These are phyloP conservation scores for Colletotrichum musae DNA, from an alignment of 2,329 filamentous ascomycete species.

Conservation along the genomic window DNA sequence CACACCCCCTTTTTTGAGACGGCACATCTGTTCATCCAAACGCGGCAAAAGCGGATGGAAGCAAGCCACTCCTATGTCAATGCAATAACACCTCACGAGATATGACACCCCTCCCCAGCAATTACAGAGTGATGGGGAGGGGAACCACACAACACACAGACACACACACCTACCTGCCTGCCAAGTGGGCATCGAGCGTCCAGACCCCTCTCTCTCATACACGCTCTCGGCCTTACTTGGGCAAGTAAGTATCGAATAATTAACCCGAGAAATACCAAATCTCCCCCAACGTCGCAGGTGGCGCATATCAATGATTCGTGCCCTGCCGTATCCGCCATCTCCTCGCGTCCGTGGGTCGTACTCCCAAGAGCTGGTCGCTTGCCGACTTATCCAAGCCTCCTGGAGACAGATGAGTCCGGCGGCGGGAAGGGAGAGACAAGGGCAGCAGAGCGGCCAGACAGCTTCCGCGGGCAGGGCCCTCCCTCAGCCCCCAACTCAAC, in stretches of 20 bases:
- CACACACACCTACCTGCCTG: neutral
- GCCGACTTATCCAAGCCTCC: neutral
- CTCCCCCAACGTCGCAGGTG: constrained; percentile 25
- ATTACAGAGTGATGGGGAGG: neutral
- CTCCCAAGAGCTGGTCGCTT: neutral
- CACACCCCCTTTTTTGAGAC: constrained; percentile 22
- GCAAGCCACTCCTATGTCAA: constrained; percentile 28
- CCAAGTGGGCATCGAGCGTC: constrained; percentile 17
- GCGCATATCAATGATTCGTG: constrained; percentile 30
- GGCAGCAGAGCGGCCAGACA: constrained; percentile 8
- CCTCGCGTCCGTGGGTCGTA: constrained; percentile 7
- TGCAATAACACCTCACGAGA: constrained; percentile 10
- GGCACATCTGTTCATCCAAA: constrained; percentile 40
- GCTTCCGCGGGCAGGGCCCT: constrained; percentile 14
- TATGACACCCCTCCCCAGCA: constrained; percentile 1
- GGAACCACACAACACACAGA: constrained; percentile 21
- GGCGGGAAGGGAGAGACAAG: constrained; percentile 13
- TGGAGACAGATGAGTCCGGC: constrained; percentile 20
- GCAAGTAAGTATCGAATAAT: constrained; percentile 21
- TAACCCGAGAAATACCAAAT: constrained; percentile 31
- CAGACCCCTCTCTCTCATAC: constrained; percentile 8
- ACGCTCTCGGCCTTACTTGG: neutral
- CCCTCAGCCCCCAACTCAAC: constrained; percentile 7
- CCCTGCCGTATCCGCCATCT: constrained; percentile 16
- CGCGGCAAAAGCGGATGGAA: constrained; percentile 21